Evolutionary conservation across 805 yeast species (phyloP), one percentile per base, ranked within the genome.

Genomic region (Starmerella sp.): DNA sequence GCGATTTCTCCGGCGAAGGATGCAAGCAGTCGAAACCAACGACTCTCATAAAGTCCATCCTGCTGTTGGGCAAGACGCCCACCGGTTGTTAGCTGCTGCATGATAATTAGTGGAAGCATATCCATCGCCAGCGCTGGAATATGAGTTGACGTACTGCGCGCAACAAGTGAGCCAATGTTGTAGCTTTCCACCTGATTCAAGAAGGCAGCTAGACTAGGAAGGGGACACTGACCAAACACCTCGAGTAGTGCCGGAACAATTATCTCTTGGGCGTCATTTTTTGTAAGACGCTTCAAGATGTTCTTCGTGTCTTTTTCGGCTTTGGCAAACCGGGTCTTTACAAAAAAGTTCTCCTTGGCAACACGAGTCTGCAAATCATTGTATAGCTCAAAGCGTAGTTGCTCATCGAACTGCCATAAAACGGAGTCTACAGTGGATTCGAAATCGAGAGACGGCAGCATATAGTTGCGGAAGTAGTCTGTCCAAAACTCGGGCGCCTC

Each of bases 131-230:
- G 38, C 14, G 44, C 49, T 4, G 60, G 42, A 13, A 59, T 35
- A 6, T 36, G 34, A 2, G 50, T 28, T 1, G 53, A n/a, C 5
- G 54, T 38, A 6, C 54, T 32, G 6, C 44, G 47, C 9, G 62
- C 62, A 6, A 59, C 60, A 2, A 59, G 47, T 14, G 41, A 48
- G 51, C 62, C 62, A 28, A 59, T 60, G 37, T 60, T 61, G 34
- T 60, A 60, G 51, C 55, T 60, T 29, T 60, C 63, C 6, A 59
- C 61, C 47, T 60, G 63, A 41, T 53, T 54, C 13, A 60, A 51
- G 22, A 60, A 54, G 2, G 55, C 62, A 3, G 41, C 41, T 29
- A 59, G 38, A 15, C 60, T 50, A 1, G 63, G 59, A 50, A 60
- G 38, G 10, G 63, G 59, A 41, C 62, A 59, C 15, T 38, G 39